A percentile compares a stretch with the other conserved stretches of the same genome.
Conservation (phyloP, 1,284 basidiomycete species). For the Xerocomus nothofagi region DNA sequence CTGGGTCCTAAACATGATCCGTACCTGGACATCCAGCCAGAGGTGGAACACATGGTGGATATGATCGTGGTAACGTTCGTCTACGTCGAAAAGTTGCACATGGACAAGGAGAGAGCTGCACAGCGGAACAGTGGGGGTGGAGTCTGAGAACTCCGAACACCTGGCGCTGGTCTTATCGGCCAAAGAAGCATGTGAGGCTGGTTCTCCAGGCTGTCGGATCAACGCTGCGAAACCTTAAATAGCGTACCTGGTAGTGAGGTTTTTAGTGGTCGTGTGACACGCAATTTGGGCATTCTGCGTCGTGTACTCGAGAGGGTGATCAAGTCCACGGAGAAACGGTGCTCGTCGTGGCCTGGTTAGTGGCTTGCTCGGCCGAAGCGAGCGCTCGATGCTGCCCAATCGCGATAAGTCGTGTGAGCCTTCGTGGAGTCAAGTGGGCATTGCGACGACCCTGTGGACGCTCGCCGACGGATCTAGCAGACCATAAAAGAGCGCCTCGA, state of each 20-base stretch:
- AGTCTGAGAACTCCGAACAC: neutral
- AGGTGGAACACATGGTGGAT: constrained; percentile 33
- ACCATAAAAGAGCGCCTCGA: constrained; percentile 6
- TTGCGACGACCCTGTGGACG: neutral
- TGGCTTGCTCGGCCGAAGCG: neutral
- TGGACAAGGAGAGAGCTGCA: neutral
- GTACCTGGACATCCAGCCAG: constrained; percentile 33
- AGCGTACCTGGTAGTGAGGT: constrained; percentile 1
- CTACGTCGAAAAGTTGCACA: constrained; percentile 3
- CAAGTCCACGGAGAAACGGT: neutral
- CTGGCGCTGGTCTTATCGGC: too few relatives aligned
- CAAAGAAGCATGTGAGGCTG: too few relatives aligned
- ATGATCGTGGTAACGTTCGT: constrained; percentile 36
- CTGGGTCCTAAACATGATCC: constrained; percentile 15
- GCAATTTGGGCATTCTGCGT: neutral
- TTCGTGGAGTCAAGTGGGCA: neutral
- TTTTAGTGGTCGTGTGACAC: constrained; percentile 23
- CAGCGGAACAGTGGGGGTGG: neutral
- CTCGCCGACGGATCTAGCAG: too few relatives aligned
- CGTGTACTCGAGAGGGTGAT: neutral
- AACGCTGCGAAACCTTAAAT: neutral
- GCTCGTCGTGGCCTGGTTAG: neutral
- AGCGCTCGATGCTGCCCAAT: constrained; percentile 1
- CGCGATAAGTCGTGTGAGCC: constrained; percentile 21
- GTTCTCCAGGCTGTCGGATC: neutral